phyloP scores from a whole-genome alignment of 495 filamentous ascomycete genomes.

The Neurospora sp. region DNA sequence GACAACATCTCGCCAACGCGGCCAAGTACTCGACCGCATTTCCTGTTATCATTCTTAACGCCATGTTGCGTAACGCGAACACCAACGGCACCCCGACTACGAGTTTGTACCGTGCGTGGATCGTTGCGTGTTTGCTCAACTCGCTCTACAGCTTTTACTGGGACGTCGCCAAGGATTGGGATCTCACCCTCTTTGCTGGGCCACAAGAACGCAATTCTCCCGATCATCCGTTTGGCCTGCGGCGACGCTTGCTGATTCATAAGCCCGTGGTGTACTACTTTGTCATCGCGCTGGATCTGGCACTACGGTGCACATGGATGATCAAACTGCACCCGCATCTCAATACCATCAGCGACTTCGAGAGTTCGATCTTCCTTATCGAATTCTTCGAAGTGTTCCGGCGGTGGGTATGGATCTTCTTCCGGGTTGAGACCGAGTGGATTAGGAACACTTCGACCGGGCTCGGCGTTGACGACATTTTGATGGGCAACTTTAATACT shows the following conservation, averaged over 20 bases:
- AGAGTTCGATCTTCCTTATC: constrained; percentile 75
- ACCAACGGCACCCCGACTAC: constrained; percentile 4
- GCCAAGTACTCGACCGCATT: constrained; percentile 87
- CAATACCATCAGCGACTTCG: constrained; percentile 71
- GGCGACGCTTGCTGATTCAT: constrained; percentile 60
- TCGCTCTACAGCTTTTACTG: constrained; percentile 93
- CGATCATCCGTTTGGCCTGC: constrained; percentile 66
- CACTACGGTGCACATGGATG: constrained; percentile 82
- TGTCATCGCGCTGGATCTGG: constrained; percentile 67
- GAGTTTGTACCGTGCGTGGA: constrained; percentile 41
- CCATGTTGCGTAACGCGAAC: constrained; percentile 54
- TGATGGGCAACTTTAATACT: constrained; percentile 32
- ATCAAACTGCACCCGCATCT: constrained; percentile 73
- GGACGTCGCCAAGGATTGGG: constrained; percentile 96
- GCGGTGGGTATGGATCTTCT: constrained; percentile 95
- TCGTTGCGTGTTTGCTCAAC: constrained; percentile 59
- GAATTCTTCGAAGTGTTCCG: constrained; percentile 77
- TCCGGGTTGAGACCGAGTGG: constrained; percentile 89
- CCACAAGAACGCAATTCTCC: constrained; percentile 37
- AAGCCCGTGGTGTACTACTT: constrained; percentile 63
- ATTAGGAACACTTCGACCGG: constrained; percentile 35
- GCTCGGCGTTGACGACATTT: constrained; percentile 31
- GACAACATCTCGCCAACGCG: constrained; percentile 84
- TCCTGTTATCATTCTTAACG: constrained; percentile 72
- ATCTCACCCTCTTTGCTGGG: constrained; percentile 65